These are phyloP conservation scores for Corymbia citriodora DNA, from an alignment of 441 rosid genomes.

Conservation along the genomic window DNA sequence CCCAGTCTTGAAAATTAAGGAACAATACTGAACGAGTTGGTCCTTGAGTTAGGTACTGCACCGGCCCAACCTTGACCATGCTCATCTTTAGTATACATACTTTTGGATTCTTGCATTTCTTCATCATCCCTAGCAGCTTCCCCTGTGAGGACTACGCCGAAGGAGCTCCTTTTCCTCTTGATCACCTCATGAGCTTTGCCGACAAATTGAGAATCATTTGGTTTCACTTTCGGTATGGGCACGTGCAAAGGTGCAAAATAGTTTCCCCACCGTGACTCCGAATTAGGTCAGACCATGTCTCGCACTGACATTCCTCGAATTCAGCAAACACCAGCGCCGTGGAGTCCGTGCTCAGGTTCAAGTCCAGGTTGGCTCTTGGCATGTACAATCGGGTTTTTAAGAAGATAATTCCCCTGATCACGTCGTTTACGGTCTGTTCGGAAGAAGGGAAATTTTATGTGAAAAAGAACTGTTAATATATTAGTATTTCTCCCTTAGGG, in stretches of 20 bases:
- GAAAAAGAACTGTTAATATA: not conserved
- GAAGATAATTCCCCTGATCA: constrained; percentile 32
- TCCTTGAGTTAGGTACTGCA: too few species aligned
- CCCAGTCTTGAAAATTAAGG: too few species aligned
- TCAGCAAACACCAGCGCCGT: constrained; percentile 39
- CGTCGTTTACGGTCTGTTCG: constrained; percentile 40
- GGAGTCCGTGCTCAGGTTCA: not conserved
- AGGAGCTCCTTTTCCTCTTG: constrained; percentile 25
- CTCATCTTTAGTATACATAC: not conserved
- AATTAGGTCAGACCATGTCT: constrained; percentile 37
- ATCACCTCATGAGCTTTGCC: constrained; percentile 17
- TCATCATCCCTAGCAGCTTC: constrained; percentile 17
- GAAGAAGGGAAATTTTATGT: not conserved
- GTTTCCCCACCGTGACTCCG: constrained; percentile 41
- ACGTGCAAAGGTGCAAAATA: constrained; percentile 28
- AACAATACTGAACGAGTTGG: too few species aligned
- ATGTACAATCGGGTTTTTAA: constrained; percentile 37
- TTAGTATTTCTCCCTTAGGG: not conserved
- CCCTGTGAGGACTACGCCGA: constrained; percentile 22
- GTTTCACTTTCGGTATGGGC: constrained; percentile 21
- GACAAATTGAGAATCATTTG: constrained; percentile 16
- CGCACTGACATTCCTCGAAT: constrained; percentile 26
- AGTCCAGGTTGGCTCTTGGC: constrained; percentile 12
- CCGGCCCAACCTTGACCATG: too few species aligned
- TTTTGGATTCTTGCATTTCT: constrained; percentile 33